Evolutionary conservation across 192 early-diverging fungal species (phyloP).

Genomic region (Coemansia sp.): DNA sequence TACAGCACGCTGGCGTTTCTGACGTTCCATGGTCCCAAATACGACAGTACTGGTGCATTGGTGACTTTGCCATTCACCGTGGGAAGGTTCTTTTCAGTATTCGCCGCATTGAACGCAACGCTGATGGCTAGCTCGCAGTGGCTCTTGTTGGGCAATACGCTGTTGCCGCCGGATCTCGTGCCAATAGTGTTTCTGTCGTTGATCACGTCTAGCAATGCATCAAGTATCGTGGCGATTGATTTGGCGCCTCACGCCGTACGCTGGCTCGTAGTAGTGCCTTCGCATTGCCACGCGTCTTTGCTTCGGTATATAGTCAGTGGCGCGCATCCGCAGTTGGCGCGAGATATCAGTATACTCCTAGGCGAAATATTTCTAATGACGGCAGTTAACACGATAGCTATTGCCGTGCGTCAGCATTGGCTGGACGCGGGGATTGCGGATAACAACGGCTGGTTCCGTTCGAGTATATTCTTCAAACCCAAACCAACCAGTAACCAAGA

Average conservation of each 20-base stretch:
- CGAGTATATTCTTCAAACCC: conserved; percentile 10
- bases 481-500: background rate
- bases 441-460: conserved; percentile 3
- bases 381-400: background rate
- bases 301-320: conserved; percentile 5
- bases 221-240: background rate
- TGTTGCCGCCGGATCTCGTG: conserved; percentile 16
- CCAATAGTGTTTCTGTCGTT: background rate
- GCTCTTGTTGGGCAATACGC: conserved; percentile 12
- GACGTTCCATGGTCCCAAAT: conserved; percentile 7
- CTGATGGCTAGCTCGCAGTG: conserved; percentile 16
- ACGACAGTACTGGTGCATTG: background rate
- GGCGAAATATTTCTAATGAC: conserved; percentile 1
- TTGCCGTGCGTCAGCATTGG: conserved; percentile 13
- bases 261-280: conserved; percentile 9
- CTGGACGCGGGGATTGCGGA: background rate
- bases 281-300: conserved; percentile 4
- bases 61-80: conserved; percentile 5
- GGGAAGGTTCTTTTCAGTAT: conserved; percentile 9
- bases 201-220: background rate
- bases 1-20: conserved; percentile 9
- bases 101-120: background rate
- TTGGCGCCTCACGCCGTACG: background rate
- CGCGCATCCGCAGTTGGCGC: background rate
- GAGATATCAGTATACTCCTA: background rate